These are phyloP conservation scores for Juglanconis sp. DNA, from an alignment of 2,329 filamentous ascomycete genomes.

Conservation along the genomic window DNA sequence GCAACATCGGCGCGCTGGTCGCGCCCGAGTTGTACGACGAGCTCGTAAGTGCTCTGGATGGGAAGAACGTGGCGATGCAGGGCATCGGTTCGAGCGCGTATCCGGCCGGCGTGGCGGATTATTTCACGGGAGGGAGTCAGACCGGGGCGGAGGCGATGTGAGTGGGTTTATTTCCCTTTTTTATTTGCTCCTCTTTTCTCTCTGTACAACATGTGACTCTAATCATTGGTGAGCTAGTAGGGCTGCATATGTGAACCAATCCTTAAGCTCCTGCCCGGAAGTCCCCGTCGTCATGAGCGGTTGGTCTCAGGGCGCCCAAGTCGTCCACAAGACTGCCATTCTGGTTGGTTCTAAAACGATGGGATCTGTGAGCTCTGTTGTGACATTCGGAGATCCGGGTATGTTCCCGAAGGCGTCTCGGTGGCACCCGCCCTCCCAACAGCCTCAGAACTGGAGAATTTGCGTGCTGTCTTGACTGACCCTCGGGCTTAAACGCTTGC, in stretches of 20 bases:
- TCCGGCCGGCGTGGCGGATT: slow-evolving; percentile 22
- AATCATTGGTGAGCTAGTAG: slow-evolving; percentile 20
- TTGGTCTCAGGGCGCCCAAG: slow-evolving; percentile 31
- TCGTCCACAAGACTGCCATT: slow-evolving; percentile 27
- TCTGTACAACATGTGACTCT: background rate
- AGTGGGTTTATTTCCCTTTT: background rate
- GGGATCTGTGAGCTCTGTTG: slow-evolving; percentile 22
- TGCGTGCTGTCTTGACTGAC: too few relatives aligned
- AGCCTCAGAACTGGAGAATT: too few relatives aligned
- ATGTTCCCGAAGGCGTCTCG: background rate
- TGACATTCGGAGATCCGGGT: slow-evolving; percentile 29
- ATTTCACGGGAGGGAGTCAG: slow-evolving; percentile 23
- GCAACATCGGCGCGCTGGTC: slow-evolving; percentile 25
- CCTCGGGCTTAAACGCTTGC: background rate
- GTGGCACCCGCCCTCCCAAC: background rate
- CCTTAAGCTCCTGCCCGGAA: slow-evolving; percentile 32
- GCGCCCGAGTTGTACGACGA: slow-evolving; percentile 25
- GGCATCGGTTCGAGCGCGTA: slow-evolving; percentile 24
- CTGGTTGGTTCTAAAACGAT: slow-evolving; percentile 18
- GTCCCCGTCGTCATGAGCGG: slow-evolving; percentile 41
- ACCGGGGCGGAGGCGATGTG: slow-evolving; percentile 17
- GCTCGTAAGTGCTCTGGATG: slow-evolving; percentile 17
- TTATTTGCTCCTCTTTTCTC: background rate
- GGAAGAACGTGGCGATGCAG: slow-evolving; percentile 22
- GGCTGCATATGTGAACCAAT: slow-evolving; percentile 27